Conservation (phyloP, 768 basidiomycete species). For the Rhodotorula kratochvilovae region DNA sequence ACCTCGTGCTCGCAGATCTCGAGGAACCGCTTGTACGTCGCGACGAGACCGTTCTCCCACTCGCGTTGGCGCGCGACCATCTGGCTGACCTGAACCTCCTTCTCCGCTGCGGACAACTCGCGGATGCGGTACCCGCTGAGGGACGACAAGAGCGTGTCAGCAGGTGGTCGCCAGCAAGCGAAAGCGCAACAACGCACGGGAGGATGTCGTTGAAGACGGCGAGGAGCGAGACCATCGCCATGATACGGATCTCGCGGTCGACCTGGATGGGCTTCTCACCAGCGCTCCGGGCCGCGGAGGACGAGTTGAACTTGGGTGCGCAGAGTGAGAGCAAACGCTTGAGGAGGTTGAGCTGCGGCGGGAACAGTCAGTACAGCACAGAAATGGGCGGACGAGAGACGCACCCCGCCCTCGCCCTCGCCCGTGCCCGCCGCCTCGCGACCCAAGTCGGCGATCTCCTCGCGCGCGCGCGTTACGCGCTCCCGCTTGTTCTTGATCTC, state of each 20-base stretch:
- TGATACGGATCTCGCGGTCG: conserved; percentile 74
- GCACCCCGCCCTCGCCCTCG: conserved; percentile 90
- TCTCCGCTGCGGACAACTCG: conserved; percentile 80
- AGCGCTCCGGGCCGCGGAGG: conserved; percentile 64
- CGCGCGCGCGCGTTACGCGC: conserved; percentile 73
- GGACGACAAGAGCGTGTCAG: neutral
- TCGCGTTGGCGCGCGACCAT: conserved; percentile 83
- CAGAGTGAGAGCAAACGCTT: conserved; percentile 84
- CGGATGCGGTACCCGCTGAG: conserved; percentile 79
- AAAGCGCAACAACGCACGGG: conserved; percentile 52
- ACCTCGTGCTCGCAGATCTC: conserved; percentile 77
- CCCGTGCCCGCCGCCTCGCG: conserved; percentile 84
- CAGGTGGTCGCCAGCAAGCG: too few species aligned
- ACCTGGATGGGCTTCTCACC: conserved; percentile 56
- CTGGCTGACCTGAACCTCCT: conserved; percentile 87
- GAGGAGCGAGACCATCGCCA: conserved; percentile 82
- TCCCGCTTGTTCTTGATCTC: conserved; percentile 61
- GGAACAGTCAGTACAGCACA: neutral
- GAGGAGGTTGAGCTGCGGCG: conserved; percentile 70
- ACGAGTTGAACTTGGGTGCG: conserved; percentile 63
- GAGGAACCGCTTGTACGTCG: conserved; percentile 82
- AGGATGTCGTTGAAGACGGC: conserved; percentile 94
- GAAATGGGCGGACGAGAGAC: conserved; percentile 43
- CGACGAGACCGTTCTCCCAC: conserved; percentile 89
- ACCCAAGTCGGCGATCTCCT: conserved; percentile 87